Evolutionary conservation across 2,329 filamentous ascomycete species (phyloP), one percentile per base, ranked within the genome.

Genomic region (Trichoderma polysporum): DNA sequence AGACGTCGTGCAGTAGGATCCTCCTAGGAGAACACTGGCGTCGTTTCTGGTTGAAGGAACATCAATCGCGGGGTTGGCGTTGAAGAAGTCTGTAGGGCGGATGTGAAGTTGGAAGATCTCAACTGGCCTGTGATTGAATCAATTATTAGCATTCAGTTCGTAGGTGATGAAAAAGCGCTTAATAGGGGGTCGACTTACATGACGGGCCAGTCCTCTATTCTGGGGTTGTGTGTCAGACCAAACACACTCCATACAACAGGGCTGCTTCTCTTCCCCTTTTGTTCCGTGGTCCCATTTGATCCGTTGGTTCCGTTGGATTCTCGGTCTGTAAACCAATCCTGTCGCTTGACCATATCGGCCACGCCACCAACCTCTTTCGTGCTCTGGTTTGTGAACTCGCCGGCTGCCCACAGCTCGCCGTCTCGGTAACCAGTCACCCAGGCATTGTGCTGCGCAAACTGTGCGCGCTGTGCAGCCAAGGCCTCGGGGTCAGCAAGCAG

Each of bases 301-400:
- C 37, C 66, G 4, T 58, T 53, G 4, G 10, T 52, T 9, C 37
- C 66, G 4, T 58, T 53, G 4, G 70, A 64, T 17, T 62, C 72
- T 17, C 71, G 68, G n/a, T 68, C 69, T 5, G 74, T 76, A 60
- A 84, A 83, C 79, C 80, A 81, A 64, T 84, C 82, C 0, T 79
- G 79, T 31, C 83, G 75, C 69, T 76, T 74, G 2, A 82, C 78
- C 82, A 84, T 84, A 66, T 79, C 80, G 54, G 75, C 75, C 10
- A 84, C 81, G 4, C 83, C 83, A 3, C 79, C 81, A 15, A 70
- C 73, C 67, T 80, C 83, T 45, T 70, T 73, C 2, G 73, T 75
- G 68, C 82, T 83, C 75, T 85, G 83, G 67, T 85, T 85, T 2
- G 83, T 84, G 60, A 80, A 85, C 71, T 83, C 80, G 8, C 83